phyloP scores from a whole-genome alignment of 805 yeast genomes.

The Starmerella sp. region DNA sequence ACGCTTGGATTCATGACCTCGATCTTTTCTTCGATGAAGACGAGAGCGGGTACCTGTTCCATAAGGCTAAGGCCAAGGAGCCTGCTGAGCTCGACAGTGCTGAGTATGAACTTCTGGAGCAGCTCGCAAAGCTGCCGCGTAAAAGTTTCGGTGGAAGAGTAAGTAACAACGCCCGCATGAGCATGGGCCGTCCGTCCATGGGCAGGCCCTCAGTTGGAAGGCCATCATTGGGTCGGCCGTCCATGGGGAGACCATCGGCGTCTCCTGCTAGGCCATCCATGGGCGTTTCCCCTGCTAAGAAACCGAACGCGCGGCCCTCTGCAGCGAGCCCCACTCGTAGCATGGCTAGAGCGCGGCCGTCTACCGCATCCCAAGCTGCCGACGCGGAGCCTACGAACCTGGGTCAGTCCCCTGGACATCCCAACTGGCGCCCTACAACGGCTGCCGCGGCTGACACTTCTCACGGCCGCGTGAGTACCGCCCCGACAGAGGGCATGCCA shows the following conservation, averaged over 20 bases:
- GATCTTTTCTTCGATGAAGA: conserved; percentile 35
- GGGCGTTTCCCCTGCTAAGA: background rate
- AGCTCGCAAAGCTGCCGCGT: conserved; percentile 22
- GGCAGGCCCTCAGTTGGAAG: conserved; percentile 11
- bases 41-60: conserved; percentile 23
- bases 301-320: background rate
- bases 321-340: background rate
- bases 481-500: background rate
- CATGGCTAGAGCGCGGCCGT: background rate
- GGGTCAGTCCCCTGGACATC: background rate
- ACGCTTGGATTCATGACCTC: conserved; percentile 76
- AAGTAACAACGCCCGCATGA: conserved; percentile 11
- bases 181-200: conserved; percentile 6
- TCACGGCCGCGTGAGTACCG: background rate
- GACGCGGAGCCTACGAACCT: background rate
- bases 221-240: conserved; percentile 4
- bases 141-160: conserved; percentile 19
- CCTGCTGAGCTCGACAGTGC: conserved; percentile 9
- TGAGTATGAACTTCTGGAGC: conserved; percentile 19
- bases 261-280: conserved; percentile 4
- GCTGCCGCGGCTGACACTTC: background rate
- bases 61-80: conserved; percentile 17
- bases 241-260: conserved; percentile 3
- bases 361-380: background rate
- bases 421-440: background rate